phyloP scores from a whole-genome alignment of 768 basidiomycete genomes.

The Termitomyces eurrhizus region DNA sequence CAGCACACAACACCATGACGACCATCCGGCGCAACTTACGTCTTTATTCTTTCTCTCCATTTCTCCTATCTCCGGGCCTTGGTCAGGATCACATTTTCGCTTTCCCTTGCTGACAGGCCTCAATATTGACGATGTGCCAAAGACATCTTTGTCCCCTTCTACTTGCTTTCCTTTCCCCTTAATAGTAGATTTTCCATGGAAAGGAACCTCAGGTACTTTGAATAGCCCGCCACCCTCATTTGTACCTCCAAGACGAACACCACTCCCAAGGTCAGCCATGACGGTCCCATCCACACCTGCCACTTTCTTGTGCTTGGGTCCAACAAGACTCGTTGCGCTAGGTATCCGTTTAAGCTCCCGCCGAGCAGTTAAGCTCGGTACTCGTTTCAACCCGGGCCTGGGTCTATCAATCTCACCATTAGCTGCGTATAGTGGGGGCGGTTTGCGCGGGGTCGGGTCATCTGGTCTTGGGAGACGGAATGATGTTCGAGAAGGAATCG shows the following conservation, averaged over 20 bases:
- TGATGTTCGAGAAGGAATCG: conserved; percentile 23
- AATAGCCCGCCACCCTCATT: conserved; percentile 32
- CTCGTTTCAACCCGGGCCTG: conserved; percentile 26
- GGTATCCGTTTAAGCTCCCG: conserved; percentile 15
- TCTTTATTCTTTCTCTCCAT: conserved; percentile 61
- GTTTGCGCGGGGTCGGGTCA: conserved; percentile 73
- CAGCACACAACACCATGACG: neutral
- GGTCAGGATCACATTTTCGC: conserved; percentile 21
- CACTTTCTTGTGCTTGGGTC: conserved; percentile 32
- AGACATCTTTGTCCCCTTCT: conserved; percentile 28
- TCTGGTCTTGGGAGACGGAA: conserved; percentile 60
- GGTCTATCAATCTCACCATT: conserved; percentile 7
- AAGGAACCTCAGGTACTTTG: conserved; percentile 49
- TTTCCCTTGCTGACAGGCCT: conserved; percentile 24
- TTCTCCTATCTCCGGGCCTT: conserved; percentile 19
- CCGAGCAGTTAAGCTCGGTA: conserved; percentile 21
- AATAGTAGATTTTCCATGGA: conserved; percentile 17
- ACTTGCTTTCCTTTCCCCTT: conserved; percentile 39
- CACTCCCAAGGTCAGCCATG: conserved; percentile 33
- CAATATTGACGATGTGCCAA: conserved; percentile 17
- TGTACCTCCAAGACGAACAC: conserved; percentile 27
- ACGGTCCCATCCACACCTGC: conserved; percentile 16
- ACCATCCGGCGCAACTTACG: conserved; percentile 30
- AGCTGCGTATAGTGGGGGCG: conserved; percentile 39
- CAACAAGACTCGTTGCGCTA: conserved; percentile 3